A percentile compares a stretch with the other conserved stretches of the same genome.
Conservation (phyloP, 2,329 filamentous ascomycete species). For the Chaetomiaceae sp. region DNA sequence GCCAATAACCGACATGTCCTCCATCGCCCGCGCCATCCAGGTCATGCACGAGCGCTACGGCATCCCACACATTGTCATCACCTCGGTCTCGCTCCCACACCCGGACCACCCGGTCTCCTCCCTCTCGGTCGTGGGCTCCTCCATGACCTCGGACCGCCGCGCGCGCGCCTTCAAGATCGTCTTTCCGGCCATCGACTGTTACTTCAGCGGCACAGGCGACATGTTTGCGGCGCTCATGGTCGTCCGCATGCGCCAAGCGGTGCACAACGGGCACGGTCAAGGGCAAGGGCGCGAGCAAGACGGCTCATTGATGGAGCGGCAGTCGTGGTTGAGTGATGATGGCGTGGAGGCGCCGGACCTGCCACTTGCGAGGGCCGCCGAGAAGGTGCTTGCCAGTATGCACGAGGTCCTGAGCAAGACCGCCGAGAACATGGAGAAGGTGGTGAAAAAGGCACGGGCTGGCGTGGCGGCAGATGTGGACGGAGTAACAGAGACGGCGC, state of each 20-base stretch:
- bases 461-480: conserved; percentile 34
- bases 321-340: conserved; percentile 75
- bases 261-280: conserved; percentile 37
- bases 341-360: conserved; percentile 63
- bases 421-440: conserved; percentile 55
- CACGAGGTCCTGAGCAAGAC: conserved; percentile 73
- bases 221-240: conserved; percentile 96
- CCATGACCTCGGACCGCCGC: conserved; percentile 55
- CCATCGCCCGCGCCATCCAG: conserved; percentile 68
- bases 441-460: conserved; percentile 41
- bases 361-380: conserved; percentile 75
- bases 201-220: conserved; percentile 94
- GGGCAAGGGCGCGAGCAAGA: neutral
- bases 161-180: conserved; percentile 85
- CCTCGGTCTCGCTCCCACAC: conserved; percentile 69
- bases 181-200: conserved; percentile 83
- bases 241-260: conserved; percentile 80
- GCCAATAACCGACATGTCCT: conserved; percentile 70
- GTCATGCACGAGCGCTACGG: conserved; percentile 70
- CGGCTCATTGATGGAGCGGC: conserved; percentile 43
- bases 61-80: conserved; percentile 87
- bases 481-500: conserved; percentile 32
- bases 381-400: conserved; percentile 91
- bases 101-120: conserved; percentile 45
- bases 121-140: conserved; percentile 73